phyloP scores from a whole-genome alignment of 2,329 filamentous ascomycete genomes.

The Rhinocladiella similis region DNA sequence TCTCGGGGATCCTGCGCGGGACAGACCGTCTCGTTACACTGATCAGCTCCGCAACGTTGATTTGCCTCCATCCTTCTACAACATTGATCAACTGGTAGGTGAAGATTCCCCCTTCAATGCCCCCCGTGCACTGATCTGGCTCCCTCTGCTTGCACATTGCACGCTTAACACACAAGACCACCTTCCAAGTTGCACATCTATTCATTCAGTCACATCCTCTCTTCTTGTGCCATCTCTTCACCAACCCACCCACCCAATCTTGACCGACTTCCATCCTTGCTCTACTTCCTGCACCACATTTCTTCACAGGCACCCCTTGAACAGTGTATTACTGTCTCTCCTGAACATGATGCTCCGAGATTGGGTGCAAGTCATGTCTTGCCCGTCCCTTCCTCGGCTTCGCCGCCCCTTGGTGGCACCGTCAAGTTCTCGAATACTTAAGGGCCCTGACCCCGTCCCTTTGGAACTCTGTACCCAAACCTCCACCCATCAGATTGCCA shows the following conservation, averaged over 20 bases:
- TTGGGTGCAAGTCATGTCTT: not conserved
- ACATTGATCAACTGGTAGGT: slow-evolving; percentile 29
- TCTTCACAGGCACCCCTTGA: not conserved
- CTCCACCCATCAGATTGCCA: not conserved
- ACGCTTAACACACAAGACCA: not conserved
- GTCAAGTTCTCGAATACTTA: not conserved
- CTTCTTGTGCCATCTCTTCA: not conserved
- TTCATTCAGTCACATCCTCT: not conserved
- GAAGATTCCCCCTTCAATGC: not conserved
- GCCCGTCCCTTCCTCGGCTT: not conserved
- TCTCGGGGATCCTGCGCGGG: slow-evolving; percentile 26
- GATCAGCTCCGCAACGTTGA: slow-evolving; percentile 29
- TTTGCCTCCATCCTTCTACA: slow-evolving; percentile 29
- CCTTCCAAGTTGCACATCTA: not conserved
- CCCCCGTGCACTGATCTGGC: not conserved
- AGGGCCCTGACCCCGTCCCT: not conserved
- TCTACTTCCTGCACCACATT: not conserved
- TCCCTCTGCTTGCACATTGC: slow-evolving; percentile 4
- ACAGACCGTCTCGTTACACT: slow-evolving; percentile 20
- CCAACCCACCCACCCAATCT: not conserved
- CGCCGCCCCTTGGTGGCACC: not conserved
- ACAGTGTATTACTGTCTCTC: not conserved
- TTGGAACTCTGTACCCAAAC: not conserved
- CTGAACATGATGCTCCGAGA: not conserved
- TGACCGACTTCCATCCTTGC: not conserved